Evolutionary conservation across 148 eudicot genomes (phyloP).

Genomic region (Chenopodium berlandieri): DNA sequence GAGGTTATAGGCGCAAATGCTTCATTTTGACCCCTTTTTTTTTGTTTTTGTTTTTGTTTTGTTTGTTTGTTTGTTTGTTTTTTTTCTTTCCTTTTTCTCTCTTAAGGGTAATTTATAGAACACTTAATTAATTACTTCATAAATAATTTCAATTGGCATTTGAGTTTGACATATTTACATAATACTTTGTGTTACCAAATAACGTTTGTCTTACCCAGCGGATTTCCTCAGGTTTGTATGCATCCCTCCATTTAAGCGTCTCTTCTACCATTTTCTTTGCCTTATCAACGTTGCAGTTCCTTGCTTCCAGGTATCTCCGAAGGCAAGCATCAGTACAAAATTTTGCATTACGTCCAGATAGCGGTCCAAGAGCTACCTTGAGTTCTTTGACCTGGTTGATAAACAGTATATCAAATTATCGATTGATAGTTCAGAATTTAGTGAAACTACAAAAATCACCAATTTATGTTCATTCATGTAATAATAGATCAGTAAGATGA

Average conservation of each 20-base stretch:
- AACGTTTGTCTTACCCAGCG: constrained; percentile 64
- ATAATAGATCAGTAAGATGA: not conserved
- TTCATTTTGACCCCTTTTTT: not conserved
- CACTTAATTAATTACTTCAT: not conserved
- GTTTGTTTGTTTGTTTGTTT: too few relatives aligned
- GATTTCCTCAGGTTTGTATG: constrained; percentile 89
- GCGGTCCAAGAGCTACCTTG: constrained; percentile 58
- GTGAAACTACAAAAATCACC: not conserved
- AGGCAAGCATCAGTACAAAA: constrained; percentile 78
- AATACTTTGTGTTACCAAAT: not conserved
- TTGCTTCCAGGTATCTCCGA: constrained; percentile 79
- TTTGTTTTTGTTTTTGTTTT: too few relatives aligned
- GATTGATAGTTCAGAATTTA: not conserved
- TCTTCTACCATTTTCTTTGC: constrained; percentile 88
- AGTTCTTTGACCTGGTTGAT: constrained; percentile 54
- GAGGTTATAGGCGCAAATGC: not conserved
- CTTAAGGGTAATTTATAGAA: too few relatives aligned
- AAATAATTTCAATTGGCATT: too few relatives aligned
- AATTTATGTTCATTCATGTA: not conserved
- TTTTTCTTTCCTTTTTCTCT: too few relatives aligned
- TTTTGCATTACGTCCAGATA: constrained; percentile 54
- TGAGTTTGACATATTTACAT: not conserved
- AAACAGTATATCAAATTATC: not conserved
- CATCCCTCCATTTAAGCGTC: constrained; percentile 76
- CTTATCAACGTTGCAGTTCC: constrained; percentile 82